Base-by-base conservation (phyloP, 306 rosid genomes). In the Hylodesmum podocarpum region DNA sequence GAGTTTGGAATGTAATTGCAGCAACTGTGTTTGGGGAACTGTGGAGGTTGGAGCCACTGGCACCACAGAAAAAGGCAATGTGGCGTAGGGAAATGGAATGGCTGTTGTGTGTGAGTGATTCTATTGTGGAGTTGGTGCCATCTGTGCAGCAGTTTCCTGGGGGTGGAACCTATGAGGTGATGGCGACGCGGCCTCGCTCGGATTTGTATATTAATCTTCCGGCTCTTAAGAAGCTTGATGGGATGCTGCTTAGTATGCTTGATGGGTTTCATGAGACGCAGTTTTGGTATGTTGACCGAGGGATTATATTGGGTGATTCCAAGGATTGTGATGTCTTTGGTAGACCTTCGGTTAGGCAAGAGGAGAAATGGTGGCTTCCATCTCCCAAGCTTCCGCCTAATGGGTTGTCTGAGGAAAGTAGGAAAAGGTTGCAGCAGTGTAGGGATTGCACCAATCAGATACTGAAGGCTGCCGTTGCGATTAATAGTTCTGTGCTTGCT, bases 301-400 rank as follows among this genome's bases (percentile, higher is more conserved):
- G 94, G 6, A 87, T 94, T 39, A 75, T 85, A 37, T 14, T 89
- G 31, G 96, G 84, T 4, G 94, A 87, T 76, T 84, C 90, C 6
- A 91, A 88, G 44, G 93, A 87, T 33, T 80, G 88, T 70, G 90
- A 88, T 8, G 86, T 72, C 2, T 85, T 77, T 51, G 93, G 91
- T 44, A 90, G 97, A 82, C 97, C 94, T 78, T 94, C 97, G 6
- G 85, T 91, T 58, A 80, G 98, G 88, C 98, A 94, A 64, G 98
- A 94, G 75, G 98, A 91, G 81, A 94, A 94, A 78, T 94, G 98
- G 98, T 94, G 98, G 98, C 91, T 94, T 70, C 98, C 98, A 4
- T 88, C 89, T 72, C 98, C 98, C 2, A 94, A 94, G 85, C 86
- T 94, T 72, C 97, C 90, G 0, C 87, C 93, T 1, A 84, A 78